Conservation (phyloP, 1,284 basidiomycete genomes). For the Sporisorium iseilematis-ciliati region DNA sequence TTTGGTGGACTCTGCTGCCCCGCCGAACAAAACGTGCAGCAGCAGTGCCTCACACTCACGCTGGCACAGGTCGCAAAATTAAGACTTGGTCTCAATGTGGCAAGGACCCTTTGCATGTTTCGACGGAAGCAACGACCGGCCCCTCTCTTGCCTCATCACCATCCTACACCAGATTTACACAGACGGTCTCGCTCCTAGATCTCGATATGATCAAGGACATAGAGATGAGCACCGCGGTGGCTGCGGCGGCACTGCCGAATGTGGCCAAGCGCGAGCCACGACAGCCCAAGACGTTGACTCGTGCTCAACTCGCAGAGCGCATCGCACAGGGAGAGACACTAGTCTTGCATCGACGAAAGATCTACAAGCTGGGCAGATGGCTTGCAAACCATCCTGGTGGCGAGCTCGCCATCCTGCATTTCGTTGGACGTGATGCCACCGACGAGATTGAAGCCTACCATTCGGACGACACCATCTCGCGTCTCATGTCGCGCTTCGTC, state of each 20-base stretch:
- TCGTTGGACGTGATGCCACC: slow-evolving; percentile 92
- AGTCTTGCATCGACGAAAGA: slow-evolving; percentile 81
- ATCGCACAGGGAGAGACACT: slow-evolving; percentile 74
- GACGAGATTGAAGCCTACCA: slow-evolving; percentile 97
- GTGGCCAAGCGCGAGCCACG: slow-evolving; percentile 10
- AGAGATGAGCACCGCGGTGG: slow-evolving; percentile 10
- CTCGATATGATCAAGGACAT: slow-evolving; percentile 8
- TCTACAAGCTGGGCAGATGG: slow-evolving; percentile 87
- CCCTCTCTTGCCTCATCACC: too few relatives aligned
- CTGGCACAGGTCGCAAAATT: too few relatives aligned
- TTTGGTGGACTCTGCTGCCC: too few relatives aligned
- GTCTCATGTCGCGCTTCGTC: slow-evolving; percentile 77
- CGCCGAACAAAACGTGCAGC: too few relatives aligned
- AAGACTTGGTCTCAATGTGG: neutral
- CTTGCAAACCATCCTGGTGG: slow-evolving; percentile 90
- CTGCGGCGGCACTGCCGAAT: neutral
- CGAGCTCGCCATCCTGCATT: slow-evolving; percentile 89
- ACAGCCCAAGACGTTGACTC: slow-evolving; percentile 47
- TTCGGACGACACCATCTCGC: slow-evolving; percentile 76
- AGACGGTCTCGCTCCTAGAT: neutral
- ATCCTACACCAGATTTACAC: too few relatives aligned
- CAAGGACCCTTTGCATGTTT: slow-evolving; percentile 1
- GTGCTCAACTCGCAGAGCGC: slow-evolving; percentile 57
- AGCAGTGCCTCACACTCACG: too few relatives aligned
- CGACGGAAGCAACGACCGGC: too few relatives aligned